Evolutionary conservation across 2,329 filamentous ascomycete species (phyloP).

Genomic region (Aspergillus sp.): DNA sequence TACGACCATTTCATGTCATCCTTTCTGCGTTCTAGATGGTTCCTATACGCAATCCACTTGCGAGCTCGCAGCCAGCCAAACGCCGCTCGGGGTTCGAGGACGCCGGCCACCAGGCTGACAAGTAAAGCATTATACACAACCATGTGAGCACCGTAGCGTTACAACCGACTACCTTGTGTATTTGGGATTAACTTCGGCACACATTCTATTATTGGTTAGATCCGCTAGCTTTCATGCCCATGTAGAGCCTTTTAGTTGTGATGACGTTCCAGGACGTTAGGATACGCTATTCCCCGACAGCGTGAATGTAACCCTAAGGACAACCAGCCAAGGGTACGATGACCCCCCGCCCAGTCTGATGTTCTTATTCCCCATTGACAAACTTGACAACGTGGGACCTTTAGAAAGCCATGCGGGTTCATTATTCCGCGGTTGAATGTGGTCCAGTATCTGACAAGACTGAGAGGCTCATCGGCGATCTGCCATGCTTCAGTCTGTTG

Average conservation of each 20-base stretch:
- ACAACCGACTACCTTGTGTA: not conserved
- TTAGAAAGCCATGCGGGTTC: not conserved
- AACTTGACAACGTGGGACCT: not conserved
- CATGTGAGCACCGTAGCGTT: not conserved
- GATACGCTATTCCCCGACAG: not conserved
- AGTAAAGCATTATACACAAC: not conserved
- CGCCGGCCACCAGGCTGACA: not conserved
- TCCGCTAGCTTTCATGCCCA: not conserved
- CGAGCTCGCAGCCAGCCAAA: not conserved
- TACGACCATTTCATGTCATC: too few species aligned
- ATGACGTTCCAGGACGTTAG: not conserved
- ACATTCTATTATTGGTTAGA: not conserved
- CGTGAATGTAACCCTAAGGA: constrained; percentile 2
- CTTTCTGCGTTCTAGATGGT: too few species aligned
- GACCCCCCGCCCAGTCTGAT: not conserved
- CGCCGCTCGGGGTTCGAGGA: too few species aligned
- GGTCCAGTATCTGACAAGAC: not conserved
- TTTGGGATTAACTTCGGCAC: not conserved
- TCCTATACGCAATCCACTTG: not conserved
- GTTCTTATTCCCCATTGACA: not conserved
- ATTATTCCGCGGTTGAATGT: not conserved
- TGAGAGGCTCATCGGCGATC: not conserved
- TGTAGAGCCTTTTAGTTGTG: not conserved
- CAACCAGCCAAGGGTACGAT: not conserved
- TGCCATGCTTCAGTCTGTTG: not conserved